A percentile compares a stretch with the other conserved stretches of the same genome.
Conservation (phyloP, 768 basidiomycete genomes). For the Leccinellum luteum region DNA sequence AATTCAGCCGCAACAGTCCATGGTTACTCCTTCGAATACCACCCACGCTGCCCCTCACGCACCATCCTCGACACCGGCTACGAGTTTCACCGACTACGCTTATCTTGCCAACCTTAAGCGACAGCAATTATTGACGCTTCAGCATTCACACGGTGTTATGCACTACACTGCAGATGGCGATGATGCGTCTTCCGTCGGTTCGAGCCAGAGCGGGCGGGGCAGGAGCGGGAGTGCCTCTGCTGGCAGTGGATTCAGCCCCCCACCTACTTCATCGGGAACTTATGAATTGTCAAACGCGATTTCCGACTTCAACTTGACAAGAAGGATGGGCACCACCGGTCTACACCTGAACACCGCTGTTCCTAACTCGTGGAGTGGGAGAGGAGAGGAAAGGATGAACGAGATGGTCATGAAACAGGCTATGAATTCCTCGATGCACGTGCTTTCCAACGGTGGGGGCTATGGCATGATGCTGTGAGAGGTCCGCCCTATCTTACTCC, state of each 20-base stretch:
- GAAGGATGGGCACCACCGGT: constrained; percentile 24
- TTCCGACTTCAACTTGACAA: constrained; percentile 24
- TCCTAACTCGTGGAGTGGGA: constrained; percentile 25
- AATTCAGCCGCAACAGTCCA: constrained; percentile 32
- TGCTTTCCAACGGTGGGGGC: constrained; percentile 37
- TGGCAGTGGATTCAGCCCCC: constrained; percentile 32
- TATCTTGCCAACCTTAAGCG: constrained; percentile 25
- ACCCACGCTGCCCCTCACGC: constrained; percentile 34
- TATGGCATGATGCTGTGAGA: constrained; percentile 40
- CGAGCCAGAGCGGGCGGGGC: constrained; percentile 31
- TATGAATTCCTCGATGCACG: constrained; percentile 36
- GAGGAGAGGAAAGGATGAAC: constrained; percentile 33
- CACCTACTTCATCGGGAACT: constrained; percentile 27
- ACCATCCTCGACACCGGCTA: constrained; percentile 8
- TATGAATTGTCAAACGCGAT: constrained; percentile 36
- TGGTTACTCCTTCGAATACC: constrained; percentile 43
- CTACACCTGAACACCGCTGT: constrained; percentile 27
- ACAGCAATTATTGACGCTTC: constrained; percentile 33
- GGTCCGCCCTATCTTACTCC: constrained; percentile 5
- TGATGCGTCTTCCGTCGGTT: constrained; percentile 38
- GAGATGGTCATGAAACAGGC: constrained; percentile 35
- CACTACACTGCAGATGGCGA: constrained; percentile 35
- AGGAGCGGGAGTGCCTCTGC: constrained; percentile 39
- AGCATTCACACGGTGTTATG: constrained; percentile 27
- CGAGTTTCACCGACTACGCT: constrained; percentile 20